A percentile compares a stretch with the other conserved stretches of the same genome.
These are phyloP conservation scores for Sugiyamaella americana DNA, from an alignment of 805 yeast genomes.

Conservation along the genomic window DNA sequence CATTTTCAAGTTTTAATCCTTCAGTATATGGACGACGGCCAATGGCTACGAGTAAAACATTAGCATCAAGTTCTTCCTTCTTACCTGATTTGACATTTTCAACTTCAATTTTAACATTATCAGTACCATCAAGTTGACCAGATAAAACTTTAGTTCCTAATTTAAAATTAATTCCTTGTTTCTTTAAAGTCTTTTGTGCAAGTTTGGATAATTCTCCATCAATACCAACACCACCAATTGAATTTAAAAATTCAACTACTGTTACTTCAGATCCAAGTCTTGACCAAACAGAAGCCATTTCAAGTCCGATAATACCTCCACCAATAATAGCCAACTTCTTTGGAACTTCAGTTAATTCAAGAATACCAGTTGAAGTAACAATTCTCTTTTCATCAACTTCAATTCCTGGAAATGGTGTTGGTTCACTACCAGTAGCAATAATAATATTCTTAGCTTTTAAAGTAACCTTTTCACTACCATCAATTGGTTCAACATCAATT, in stretches of 20 bases:
- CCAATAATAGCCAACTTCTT: conserved; percentile 90
- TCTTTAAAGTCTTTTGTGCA: conserved; percentile 81
- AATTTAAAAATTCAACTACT: conserved; percentile 79
- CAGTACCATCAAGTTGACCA: conserved; percentile 88
- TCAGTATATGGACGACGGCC: conserved; percentile 97
- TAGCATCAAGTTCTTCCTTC: conserved; percentile 75
- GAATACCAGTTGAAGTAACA: conserved; percentile 91
- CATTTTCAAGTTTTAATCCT: conserved; percentile 80
- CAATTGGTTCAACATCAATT: conserved; percentile 76
- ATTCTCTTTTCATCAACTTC: conserved; percentile 94
- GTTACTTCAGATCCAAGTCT: conserved; percentile 95
- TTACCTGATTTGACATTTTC: conserved; percentile 86
- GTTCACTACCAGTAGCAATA: conserved; percentile 98
- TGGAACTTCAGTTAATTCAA: conserved; percentile 82
- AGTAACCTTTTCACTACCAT: conserved; percentile 68
- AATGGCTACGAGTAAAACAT: conserved; percentile 90
- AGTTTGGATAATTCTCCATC: conserved; percentile 90
- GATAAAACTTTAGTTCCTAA: conserved; percentile 83
- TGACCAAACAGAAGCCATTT: conserved; percentile 97
- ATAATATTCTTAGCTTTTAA: conserved; percentile 82
- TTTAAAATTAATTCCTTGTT: conserved; percentile 94
- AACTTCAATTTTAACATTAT: conserved; percentile 74
- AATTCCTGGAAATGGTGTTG: conserved; percentile 98
- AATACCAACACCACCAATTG: conserved; percentile 99
- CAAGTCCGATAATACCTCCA: conserved; percentile 99